Evolutionary conservation across 176 grass and related monocot species (phyloP).

Genomic region (Otatea glauca): DNA sequence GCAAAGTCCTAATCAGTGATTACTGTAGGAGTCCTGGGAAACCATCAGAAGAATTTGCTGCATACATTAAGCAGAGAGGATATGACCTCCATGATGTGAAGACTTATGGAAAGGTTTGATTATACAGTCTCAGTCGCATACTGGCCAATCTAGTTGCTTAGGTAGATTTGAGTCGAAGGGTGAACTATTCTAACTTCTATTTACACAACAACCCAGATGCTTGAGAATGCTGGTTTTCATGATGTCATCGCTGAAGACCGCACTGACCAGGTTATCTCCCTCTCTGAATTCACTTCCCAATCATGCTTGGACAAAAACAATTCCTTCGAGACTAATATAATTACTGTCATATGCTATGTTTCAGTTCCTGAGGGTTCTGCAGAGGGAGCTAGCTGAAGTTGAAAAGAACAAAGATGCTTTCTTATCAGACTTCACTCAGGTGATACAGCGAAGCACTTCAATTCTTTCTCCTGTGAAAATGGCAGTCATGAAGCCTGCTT

Average conservation of each 20-base stretch:
- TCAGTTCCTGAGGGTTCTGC: conserved; percentile 82
- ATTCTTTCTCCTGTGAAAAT: background rate
- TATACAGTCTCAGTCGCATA: background rate
- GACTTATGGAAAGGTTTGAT: conserved; percentile 79
- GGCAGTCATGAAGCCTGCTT: background rate
- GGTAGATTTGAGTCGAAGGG: background rate
- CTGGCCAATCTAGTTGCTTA: background rate
- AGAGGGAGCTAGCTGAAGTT: conserved; percentile 68
- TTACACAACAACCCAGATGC: conserved; percentile 59
- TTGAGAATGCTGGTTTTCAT: conserved; percentile 76
- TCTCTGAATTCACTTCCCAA: background rate
- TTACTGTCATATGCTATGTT: background rate
- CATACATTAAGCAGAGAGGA: conserved; percentile 83
- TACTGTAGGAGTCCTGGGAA: conserved; percentile 84
- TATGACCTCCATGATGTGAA: conserved; percentile 96
- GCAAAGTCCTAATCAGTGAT: conserved; percentile 90
- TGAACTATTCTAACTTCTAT: background rate
- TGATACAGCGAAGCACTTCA: conserved; percentile 29
- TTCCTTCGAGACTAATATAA: background rate
- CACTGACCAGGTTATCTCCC: conserved; percentile 71
- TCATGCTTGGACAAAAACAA: background rate
- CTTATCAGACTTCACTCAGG: conserved; percentile 79
- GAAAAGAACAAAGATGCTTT: conserved; percentile 89
- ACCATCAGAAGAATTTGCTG: conserved; percentile 77
- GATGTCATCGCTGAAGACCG: conserved; percentile 82